phyloP scores from a whole-genome alignment of 2,329 filamentous ascomycete genomes.

The Microthyrium microscopicum region DNA sequence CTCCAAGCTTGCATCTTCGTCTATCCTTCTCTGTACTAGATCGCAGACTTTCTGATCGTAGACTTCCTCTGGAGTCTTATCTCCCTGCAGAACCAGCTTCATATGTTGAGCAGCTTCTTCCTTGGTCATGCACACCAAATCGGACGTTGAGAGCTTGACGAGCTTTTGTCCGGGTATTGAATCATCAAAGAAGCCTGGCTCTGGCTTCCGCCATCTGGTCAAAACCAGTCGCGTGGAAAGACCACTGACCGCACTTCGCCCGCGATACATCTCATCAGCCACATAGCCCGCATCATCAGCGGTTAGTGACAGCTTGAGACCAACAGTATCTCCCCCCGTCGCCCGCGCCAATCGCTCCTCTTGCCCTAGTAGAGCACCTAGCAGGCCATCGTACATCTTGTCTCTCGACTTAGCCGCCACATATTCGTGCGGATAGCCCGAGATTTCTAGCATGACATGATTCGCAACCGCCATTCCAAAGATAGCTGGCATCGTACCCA shows the following conservation, averaged over 20 bases:
- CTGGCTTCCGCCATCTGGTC: slow-evolving; percentile 61
- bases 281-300: slow-evolving; percentile 73
- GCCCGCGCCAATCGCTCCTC: slow-evolving; percentile 59
- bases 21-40: slow-evolving; percentile 47
- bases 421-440: slow-evolving; percentile 75
- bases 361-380: slow-evolving; percentile 55
- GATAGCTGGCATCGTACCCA: slow-evolving; percentile 93
- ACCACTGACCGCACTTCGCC: slow-evolving; percentile 68
- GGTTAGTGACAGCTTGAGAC: slow-evolving; percentile 64
- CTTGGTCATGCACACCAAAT: slow-evolving; percentile 83
- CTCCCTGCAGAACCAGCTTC: slow-evolving; percentile 56
- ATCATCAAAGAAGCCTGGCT: slow-evolving; percentile 44
- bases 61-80: slow-evolving; percentile 50
- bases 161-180: slow-evolving; percentile 59
- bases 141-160: slow-evolving; percentile 48
- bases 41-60: slow-evolving; percentile 55
- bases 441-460: slow-evolving; percentile 70
- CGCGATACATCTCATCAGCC: slow-evolving; percentile 74
- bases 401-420: slow-evolving; percentile 65
- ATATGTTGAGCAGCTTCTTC: slow-evolving; percentile 74
- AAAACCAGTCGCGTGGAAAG: slow-evolving; percentile 63
- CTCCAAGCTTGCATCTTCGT: slow-evolving; percentile 45
- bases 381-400: slow-evolving; percentile 79
- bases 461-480: slow-evolving; percentile 89
- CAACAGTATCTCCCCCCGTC: slow-evolving; percentile 39